Percentiles rank a stretch among this genome's conserved stretches.
These are phyloP conservation scores for Starmera quercuum DNA, from an alignment of 805 yeast genomes.

Conservation along the genomic window DNA sequence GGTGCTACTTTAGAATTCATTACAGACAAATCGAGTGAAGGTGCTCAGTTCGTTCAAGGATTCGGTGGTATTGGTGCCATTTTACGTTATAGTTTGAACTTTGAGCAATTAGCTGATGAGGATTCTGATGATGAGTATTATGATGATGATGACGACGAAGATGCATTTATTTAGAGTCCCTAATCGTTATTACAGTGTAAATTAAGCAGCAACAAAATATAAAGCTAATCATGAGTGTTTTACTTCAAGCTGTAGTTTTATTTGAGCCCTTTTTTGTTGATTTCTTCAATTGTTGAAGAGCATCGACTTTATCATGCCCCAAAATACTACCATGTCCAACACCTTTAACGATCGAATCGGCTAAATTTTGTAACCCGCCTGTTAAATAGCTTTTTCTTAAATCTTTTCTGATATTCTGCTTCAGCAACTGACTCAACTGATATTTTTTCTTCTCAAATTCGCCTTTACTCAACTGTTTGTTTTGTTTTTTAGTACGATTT, in stretches of 20 bases:
- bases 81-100: slow-evolving; percentile 92
- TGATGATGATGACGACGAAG: slow-evolving; percentile 42
- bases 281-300: slow-evolving; percentile 51
- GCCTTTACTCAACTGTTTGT: slow-evolving; percentile 43
- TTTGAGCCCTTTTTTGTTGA: slow-evolving; percentile 3
- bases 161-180: slow-evolving; percentile 9
- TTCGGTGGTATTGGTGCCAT: slow-evolving; percentile 99
- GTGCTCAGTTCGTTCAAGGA: slow-evolving; percentile 96
- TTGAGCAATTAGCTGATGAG: slow-evolving; percentile 89
- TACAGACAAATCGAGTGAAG: slow-evolving; percentile 94
- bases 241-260: not conserved
- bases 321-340: slow-evolving; percentile 58
- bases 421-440: slow-evolving; percentile 46
- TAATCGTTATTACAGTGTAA: not conserved
- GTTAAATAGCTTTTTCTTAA: slow-evolving; percentile 68
- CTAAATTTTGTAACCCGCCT: slow-evolving; percentile 70
- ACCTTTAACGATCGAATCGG: slow-evolving; percentile 66
- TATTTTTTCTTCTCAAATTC: slow-evolving; percentile 38
- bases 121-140: slow-evolving; percentile 84
- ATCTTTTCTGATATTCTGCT: slow-evolving; percentile 50
- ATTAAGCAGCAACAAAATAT: not conserved
- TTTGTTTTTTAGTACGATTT: slow-evolving; percentile 48
- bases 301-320: slow-evolving; percentile 64
- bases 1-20: slow-evolving; percentile 97
- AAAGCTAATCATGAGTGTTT: not conserved